Conservation (phyloP, 1,284 basidiomycete species). For the Naganishia albida region DNA sequence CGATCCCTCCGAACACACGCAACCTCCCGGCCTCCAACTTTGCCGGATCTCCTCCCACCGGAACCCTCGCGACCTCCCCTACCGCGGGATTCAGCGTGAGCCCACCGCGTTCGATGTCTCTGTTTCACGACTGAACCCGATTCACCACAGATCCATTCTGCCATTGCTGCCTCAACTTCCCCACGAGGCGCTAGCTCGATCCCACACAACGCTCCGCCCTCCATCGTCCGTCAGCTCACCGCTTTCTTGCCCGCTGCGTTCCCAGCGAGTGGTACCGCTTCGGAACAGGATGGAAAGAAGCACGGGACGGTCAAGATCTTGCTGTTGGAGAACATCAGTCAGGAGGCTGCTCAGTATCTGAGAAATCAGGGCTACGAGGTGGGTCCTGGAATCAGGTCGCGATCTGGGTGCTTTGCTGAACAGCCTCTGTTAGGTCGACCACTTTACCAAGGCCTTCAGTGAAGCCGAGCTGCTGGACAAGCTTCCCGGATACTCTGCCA, state of each 20-base stretch:
- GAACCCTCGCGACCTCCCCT: constrained; percentile 12
- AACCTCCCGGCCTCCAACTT: constrained; percentile 41
- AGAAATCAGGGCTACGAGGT: constrained; percentile 73
- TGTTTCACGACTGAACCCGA: constrained; percentile 33
- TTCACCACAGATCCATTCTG: constrained; percentile 37
- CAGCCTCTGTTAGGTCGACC: constrained; percentile 70
- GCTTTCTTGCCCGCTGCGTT: constrained; percentile 52
- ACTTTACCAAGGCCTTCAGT: constrained; percentile 78
- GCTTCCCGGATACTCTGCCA: constrained; percentile 85
- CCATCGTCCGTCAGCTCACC: constrained; percentile 44
- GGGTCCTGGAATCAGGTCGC: constrained; percentile 18
- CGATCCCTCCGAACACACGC: constrained; percentile 53
- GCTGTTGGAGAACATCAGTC: constrained; percentile 92
- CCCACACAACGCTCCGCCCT: constrained; percentile 4
- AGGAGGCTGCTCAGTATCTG: constrained; percentile 82
- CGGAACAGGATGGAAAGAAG: constrained; percentile 36
- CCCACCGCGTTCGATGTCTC: constrained; percentile 4
- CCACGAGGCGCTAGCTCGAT: constrained; percentile 13
- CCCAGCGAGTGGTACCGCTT: constrained; percentile 38
- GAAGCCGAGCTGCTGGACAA: constrained; percentile 90
- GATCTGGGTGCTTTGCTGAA: background rate
- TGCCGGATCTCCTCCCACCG: constrained; percentile 39
- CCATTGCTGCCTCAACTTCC: constrained; percentile 35
- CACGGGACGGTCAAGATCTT: constrained; percentile 70
- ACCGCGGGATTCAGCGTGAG: constrained; percentile 28